A percentile compares a stretch with the other conserved stretches of the same genome.
These are phyloP conservation scores for sunflower (Helianthus annuus) DNA, from an alignment of 129 eudicot species.

Conservation along the genomic window DNA sequence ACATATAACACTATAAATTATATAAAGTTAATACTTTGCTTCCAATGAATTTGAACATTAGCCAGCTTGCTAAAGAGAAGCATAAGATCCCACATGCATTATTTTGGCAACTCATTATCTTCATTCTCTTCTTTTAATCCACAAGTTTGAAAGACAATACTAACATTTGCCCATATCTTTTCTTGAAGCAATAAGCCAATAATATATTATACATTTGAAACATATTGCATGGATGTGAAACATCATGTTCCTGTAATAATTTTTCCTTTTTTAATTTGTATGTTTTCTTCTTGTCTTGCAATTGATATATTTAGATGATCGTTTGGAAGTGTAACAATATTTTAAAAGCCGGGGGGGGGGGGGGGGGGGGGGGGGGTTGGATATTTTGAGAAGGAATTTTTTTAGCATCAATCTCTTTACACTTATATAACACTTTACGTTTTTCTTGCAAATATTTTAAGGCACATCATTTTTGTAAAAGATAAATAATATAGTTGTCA, in stretches of 20 bases:
- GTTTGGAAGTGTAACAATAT: background rate
- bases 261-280: background rate
- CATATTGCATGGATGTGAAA: constrained; percentile 11
- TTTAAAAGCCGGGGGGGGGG: no score
- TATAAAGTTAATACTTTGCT: background rate
- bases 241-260: constrained; percentile 20
- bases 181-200: background rate
- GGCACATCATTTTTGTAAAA: no score
- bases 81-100: constrained; percentile 29
- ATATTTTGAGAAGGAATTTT: no score
- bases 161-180: background rate
- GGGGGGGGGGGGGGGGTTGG: no score
- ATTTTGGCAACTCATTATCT: constrained; percentile 13
- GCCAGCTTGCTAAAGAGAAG: constrained; percentile 24
- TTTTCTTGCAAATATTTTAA: no score
- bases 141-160: background rate
- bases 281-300: background rate
- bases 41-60: constrained; percentile 14
- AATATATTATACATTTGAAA: background rate
- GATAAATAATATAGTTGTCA: no score
- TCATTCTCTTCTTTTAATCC: background rate
- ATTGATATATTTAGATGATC: background rate
- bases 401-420: no score
- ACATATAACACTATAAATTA: background rate
- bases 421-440: no score